Evolutionary conservation across 176 grass and related monocot species (phyloP), one percentile per base, ranked within the genome.

Genomic region (Saccharum officinarum): DNA sequence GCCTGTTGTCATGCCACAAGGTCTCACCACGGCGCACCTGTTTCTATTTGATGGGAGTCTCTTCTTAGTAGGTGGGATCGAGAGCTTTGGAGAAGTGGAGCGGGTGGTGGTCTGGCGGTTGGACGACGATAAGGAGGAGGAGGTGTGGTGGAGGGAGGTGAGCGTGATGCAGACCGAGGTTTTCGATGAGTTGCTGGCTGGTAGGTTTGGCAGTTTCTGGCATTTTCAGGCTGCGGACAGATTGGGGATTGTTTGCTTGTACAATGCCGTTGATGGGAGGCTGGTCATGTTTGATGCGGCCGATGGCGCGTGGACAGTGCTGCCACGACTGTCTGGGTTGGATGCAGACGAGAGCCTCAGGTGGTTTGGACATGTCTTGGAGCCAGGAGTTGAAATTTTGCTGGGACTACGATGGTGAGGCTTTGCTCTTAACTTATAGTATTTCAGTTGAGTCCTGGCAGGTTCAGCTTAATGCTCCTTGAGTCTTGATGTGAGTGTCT

Each of bases 301-400:
- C 0, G 70, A 77, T 23, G 63, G 69, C 13, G 20, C 5, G 0
- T 88, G 92, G 92, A 76, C 65, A 36, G 34, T 15, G 78, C 30
- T 85, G 7, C 79, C 82, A 25, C 31, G 34, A 28, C 26, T 90
- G 14, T 86, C 70, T 11, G 74, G n/a, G 3, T 30, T 85, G 45
- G 74, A 87, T 18, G 15, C 8, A 7, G 69, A 78, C 13, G 50
- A 67, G 45, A 73, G 77, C 40, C 12, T 8, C 34, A 30, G 8
- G 28, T 93, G 91, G 91, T 86, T 90, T 85, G 88, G 91, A 61
- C 91, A 93, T 93, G 91, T 87, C 31, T 20, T 90, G 71, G 88
- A 87, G 44, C 83, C 88, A 3, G 41, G 73, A 9, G 15, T 72
- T 49, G 73, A 86, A 23, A 78, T 86, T 25, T 54, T 90, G 72